Evolutionary conservation across 306 rosid genomes (phyloP), one percentile per base, ranked within the genome.

Genomic region (Acacia confusa): DNA sequence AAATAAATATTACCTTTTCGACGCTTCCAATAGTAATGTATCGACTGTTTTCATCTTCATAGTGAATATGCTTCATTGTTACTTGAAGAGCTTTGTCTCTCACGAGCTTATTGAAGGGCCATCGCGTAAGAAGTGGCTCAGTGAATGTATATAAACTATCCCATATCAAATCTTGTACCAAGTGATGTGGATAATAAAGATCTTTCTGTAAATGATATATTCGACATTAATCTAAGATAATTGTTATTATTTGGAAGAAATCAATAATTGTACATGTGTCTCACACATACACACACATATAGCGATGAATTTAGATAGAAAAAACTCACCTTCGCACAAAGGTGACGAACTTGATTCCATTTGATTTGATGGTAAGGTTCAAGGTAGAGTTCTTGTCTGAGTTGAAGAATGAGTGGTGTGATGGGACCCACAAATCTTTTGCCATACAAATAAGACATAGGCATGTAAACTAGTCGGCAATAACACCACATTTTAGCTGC

Each of bases 401-500:
- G 79, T 17, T 91, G 85, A 52, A 76, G 82, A 57, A 94, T 86
- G 10, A 94, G 92, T 20, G 94, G 89, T 53, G 98, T 94, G 79
- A 92, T 92, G 41, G 87, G 89, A 34, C 93, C 97, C 50, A 91
- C 96, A 82, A 92, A 94, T 69, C 89, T 85, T 78, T 83, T 90
- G 4, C 97, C 97, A 36, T 89, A 92, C 17, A 94, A 84, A 80
- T 94, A 94, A 0, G 98, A 93, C 98, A 94, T 94, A 8, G 97
- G 95, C 89, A 94, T 85, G 86, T 85, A 91, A 5, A 90, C 89
- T 88, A 91, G 45, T 22, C 98, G 93, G 30, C 94, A 92, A 48
- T 92, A 91, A 84, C 98, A 94, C 85, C 86, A 91, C 97, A 94
- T 92, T 88, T 94, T 94, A 20, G 93, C 98, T 92, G 88, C 83